phyloP scores from a whole-genome alignment of 1,139 yeast species.

The Yamadazyma sp. region DNA sequence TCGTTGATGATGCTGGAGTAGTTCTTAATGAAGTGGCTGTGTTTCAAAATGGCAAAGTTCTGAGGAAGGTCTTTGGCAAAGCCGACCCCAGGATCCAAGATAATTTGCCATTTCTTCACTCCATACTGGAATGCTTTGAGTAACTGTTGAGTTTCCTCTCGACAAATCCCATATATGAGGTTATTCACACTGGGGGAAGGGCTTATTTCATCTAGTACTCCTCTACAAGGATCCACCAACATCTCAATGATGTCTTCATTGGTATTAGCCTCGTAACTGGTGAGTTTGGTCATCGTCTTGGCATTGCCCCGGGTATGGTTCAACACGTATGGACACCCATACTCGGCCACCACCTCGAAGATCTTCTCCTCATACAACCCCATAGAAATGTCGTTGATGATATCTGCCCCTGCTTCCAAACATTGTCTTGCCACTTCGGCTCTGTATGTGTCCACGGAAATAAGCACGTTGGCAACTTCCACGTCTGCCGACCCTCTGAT shows the following conservation, averaged over 20 bases:
- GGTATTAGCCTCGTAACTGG: conserved; percentile 51
- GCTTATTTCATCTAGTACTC: conserved; percentile 21
- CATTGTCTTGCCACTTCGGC: conserved; percentile 71
- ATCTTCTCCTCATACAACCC: conserved; percentile 69
- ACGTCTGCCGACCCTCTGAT: conserved; percentile 43
- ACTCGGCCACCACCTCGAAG: conserved; percentile 64
- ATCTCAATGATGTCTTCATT: conserved; percentile 42
- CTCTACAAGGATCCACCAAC: conserved; percentile 29
- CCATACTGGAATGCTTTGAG: conserved; percentile 61
- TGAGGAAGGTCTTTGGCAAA: conserved; percentile 78
- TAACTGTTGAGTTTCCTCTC: conserved; percentile 63
- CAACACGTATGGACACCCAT: conserved; percentile 75
- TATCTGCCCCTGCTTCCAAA: conserved; percentile 78
- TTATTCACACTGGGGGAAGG: conserved; percentile 28
- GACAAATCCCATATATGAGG: conserved; percentile 50
- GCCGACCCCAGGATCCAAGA: conserved; percentile 93
- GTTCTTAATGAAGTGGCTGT: conserved; percentile 55
- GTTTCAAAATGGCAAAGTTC: conserved; percentile 63
- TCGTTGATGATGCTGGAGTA: conserved; percentile 38
- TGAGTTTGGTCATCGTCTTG: conserved; percentile 63
- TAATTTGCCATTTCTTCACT: conserved; percentile 83
- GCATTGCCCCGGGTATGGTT: conserved; percentile 89
- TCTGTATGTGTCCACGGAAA: conserved; percentile 86
- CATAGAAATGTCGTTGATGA: conserved; percentile 88
- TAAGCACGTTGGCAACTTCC: conserved; percentile 42